A percentile compares a stretch with the other conserved stretches of the same genome.
These are phyloP conservation scores for Ustilago curta DNA, from an alignment of 1,284 basidiomycete species.

Conservation along the genomic window DNA sequence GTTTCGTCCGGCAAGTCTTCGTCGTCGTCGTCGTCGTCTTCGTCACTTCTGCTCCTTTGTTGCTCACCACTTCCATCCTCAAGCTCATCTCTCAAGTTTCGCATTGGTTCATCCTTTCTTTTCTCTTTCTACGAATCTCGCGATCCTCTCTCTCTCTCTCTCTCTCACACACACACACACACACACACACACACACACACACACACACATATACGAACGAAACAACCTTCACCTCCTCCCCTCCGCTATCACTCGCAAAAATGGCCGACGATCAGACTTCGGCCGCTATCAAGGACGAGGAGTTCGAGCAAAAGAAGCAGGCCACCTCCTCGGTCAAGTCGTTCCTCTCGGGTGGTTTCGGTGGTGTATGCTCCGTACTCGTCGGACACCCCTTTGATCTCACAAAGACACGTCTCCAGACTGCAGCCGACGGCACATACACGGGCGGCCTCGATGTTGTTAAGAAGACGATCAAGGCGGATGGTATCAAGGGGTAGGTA, in stretches of 20 bases:
- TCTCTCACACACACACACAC: too few relatives aligned
- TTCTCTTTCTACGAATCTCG: too few relatives aligned
- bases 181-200: too few relatives aligned
- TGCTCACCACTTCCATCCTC: slow-evolving; percentile 9
- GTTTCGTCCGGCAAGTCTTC: too few relatives aligned
- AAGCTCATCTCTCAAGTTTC: background rate
- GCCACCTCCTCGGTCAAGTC: slow-evolving; percentile 66
- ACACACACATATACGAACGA: too few relatives aligned
- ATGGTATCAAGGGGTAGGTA: slow-evolving; percentile 84
- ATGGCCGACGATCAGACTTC: slow-evolving; percentile 62
- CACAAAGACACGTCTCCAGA: slow-evolving; percentile 92
- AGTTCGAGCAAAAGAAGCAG: slow-evolving; percentile 60
- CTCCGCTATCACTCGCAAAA: slow-evolving; percentile 14
- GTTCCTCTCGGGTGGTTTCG: slow-evolving; percentile 80
- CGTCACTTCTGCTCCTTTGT: too few relatives aligned
- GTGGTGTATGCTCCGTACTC: slow-evolving; percentile 85
- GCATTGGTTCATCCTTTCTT: too few relatives aligned
- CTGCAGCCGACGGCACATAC: slow-evolving; percentile 88
- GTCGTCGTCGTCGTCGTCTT: too few relatives aligned
- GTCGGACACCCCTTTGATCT: slow-evolving; percentile 98
- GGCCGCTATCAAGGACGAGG: slow-evolving; percentile 50
- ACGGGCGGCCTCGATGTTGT: slow-evolving; percentile 94
- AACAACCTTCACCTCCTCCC: background rate
- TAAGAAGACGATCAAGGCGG: slow-evolving; percentile 85
- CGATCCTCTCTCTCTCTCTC: too few relatives aligned